These are phyloP conservation scores for Chaetomium globosum DNA, from an alignment of 2,329 filamentous ascomycete species.

Conservation along the genomic window DNA sequence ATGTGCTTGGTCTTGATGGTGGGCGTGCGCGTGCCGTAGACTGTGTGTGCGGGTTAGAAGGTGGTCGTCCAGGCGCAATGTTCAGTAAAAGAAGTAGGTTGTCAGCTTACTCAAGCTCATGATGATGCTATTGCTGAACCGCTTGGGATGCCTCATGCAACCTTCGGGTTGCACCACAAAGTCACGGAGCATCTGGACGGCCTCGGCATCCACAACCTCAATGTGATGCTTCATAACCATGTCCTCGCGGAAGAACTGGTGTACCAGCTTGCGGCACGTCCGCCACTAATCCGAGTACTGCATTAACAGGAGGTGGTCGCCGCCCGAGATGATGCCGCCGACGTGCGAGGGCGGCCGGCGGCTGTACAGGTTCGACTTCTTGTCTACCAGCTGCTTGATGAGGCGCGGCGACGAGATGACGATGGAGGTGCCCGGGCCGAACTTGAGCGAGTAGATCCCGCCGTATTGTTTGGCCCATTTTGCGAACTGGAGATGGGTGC, in stretches of 20 bases:
- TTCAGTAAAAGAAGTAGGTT: not conserved
- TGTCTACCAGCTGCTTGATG: slow-evolving; percentile 12
- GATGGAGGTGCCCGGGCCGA: not conserved
- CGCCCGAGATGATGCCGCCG: slow-evolving; percentile 4
- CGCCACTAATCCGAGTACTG: slow-evolving; percentile 12
- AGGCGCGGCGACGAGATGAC: slow-evolving; percentile 12
- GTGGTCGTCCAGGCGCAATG: not conserved
- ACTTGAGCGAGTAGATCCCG: slow-evolving; percentile 12
- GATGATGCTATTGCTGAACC: not conserved
- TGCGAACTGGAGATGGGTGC: slow-evolving; percentile 7
- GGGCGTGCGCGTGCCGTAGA: slow-evolving; percentile 1
- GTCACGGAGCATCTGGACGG: not conserved
- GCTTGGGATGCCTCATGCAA: not conserved
- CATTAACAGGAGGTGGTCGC: slow-evolving; percentile 9
- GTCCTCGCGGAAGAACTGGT: slow-evolving; percentile 10
- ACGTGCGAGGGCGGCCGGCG: not conserved
- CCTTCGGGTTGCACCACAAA: not conserved
- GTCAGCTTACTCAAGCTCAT: not conserved
- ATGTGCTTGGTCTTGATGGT: slow-evolving; percentile 12
- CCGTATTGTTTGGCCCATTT: slow-evolving; percentile 13
- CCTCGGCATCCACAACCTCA: not conserved
- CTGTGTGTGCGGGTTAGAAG: not conserved
- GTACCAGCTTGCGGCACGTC: slow-evolving; percentile 9
- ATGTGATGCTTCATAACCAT: slow-evolving; percentile 8
- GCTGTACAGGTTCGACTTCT: slow-evolving; percentile 16